A percentile compares a stretch with the other conserved stretches of the same genome.
phyloP scores from a whole-genome alignment of 352 stramenopile species.

The Achlya hypogyna region DNA sequence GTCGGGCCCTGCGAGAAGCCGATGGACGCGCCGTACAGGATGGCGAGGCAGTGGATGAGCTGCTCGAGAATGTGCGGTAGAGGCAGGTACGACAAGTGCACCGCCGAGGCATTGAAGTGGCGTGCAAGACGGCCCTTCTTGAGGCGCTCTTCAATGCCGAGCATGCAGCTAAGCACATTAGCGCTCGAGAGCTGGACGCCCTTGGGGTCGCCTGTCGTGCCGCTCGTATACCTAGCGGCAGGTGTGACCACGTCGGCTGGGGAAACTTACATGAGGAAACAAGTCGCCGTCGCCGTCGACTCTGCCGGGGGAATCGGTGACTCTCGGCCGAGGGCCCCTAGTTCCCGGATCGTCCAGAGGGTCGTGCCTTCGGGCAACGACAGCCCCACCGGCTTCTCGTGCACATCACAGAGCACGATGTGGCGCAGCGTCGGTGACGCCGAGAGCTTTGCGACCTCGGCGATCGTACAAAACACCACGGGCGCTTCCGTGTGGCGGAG shows the following conservation, averaged over 20 bases:
- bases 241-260: background rate
- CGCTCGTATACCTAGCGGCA: constrained; percentile 2
- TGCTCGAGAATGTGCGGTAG: constrained; percentile 96
- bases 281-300: background rate
- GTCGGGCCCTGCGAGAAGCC: constrained; percentile 89
- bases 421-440: background rate
- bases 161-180: constrained; percentile 2
- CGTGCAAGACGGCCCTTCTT: constrained; percentile 43
- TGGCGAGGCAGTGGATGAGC: constrained; percentile 74
- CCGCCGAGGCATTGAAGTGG: constrained; percentile 26
- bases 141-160: background rate
- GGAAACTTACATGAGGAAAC: background rate
- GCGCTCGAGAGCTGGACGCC: constrained; percentile 4
- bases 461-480: constrained; percentile 50
- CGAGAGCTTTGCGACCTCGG: constrained; percentile 39
- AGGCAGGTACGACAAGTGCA: constrained; percentile 94
- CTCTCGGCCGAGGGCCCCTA: background rate
- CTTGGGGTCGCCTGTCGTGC: constrained; percentile 16
- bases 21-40: constrained; percentile 64
- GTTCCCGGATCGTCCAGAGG: background rate
- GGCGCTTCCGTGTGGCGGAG: constrained; percentile 56
- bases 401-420: background rate
- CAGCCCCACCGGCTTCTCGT: no score
- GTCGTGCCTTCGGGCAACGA: background rate
- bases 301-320: background rate